Percentiles rank a stretch among this genome's conserved stretches.
Evolutionary conservation across 306 rosid genomes (phyloP).

Genomic region (Hippophae gyantsensis): DNA sequence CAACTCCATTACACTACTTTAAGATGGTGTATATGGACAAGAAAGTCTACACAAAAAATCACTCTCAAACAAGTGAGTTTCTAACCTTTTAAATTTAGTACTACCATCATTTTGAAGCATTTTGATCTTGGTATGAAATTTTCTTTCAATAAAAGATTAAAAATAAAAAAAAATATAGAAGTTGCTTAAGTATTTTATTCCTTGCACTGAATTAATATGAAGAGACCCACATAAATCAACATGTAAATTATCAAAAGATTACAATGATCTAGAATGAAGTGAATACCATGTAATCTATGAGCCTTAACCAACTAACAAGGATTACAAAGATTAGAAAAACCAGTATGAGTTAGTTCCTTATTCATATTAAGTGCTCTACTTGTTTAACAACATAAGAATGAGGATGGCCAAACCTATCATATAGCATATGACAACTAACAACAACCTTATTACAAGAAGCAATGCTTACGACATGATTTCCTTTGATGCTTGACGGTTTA

Average conservation of each 20-base stretch:
- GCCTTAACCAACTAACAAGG: not conserved
- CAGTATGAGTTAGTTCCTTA: too few species aligned
- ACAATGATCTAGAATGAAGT: fast-evolving
- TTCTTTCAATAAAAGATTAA: not conserved
- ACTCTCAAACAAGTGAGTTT: not conserved
- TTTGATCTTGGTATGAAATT: not conserved
- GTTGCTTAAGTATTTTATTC: not conserved
- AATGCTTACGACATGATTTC: too few species aligned
- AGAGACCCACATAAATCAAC: not conserved
- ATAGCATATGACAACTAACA: too few species aligned
- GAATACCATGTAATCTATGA: not conserved
- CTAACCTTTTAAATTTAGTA: not conserved
- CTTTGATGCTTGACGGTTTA: too few species aligned
- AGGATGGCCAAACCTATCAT: too few species aligned
- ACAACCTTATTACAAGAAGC: too few species aligned
- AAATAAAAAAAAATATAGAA: not conserved
- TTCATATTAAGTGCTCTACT: too few species aligned
- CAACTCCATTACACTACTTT: not conserved
- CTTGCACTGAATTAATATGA: not conserved
- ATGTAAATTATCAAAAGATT: not conserved
- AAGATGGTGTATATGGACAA: not conserved
- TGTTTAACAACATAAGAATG: too few species aligned
- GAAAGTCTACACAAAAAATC: not conserved
- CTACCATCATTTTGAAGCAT: not conserved
- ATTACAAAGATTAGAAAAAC: not conserved